These are phyloP conservation scores for Notholithocarpus densiflorus DNA, from an alignment of 306 rosid genomes.

Conservation along the genomic window DNA sequence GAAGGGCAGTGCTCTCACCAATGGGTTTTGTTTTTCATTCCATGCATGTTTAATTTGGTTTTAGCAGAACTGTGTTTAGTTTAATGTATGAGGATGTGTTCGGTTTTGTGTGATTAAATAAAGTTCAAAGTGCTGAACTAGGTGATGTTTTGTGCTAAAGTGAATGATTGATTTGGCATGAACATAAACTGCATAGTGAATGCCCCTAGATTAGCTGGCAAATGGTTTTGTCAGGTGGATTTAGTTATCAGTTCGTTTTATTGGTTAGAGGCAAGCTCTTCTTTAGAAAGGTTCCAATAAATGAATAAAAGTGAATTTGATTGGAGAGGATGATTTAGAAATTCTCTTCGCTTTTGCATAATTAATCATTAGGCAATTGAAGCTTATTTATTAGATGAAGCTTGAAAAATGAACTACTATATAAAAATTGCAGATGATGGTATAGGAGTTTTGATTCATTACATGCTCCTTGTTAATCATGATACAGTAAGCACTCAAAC, in stretches of 20 bases:
- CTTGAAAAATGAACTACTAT: not conserved
- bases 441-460: not conserved
- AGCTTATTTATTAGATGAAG: not conserved
- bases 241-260: no score
- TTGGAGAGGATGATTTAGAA: not conserved
- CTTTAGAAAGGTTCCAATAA: no score
- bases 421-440: not conserved
- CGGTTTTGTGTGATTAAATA: no score
- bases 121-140: no score
- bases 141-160: no score
- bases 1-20: constrained; percentile 65
- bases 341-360: not conserved
- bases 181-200: not conserved
- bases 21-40: not conserved
- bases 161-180: no score
- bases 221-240: no score
- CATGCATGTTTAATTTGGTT: not conserved
- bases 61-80: not conserved
- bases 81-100: no score
- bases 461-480: not conserved
- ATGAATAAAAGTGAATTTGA: not conserved
- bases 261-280: no score
- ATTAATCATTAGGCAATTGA: not conserved
- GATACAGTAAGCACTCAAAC: not conserved
- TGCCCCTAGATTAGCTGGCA: no score